These are phyloP conservation scores for Tetradesmus obliquus DNA, from an alignment of 139 green algal genomes.

Conservation along the genomic window DNA sequence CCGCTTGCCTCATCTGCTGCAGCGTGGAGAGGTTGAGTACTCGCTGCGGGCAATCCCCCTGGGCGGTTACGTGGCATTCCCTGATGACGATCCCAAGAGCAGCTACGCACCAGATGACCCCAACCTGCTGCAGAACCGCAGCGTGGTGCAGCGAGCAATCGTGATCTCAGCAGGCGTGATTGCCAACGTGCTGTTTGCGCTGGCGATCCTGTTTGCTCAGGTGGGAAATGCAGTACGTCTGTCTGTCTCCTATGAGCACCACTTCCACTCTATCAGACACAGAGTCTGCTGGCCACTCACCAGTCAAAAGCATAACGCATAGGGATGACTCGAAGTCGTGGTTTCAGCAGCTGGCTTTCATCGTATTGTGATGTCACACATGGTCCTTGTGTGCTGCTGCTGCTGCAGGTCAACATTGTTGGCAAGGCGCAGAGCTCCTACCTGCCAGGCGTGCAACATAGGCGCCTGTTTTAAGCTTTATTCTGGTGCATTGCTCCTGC, in stretches of 20 bases:
- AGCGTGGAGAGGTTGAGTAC: constrained; percentile 92
- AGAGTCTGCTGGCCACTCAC: no score
- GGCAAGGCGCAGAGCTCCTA: constrained; percentile 74
- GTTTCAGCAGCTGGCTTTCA: no score
- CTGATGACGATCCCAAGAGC: constrained; percentile 92
- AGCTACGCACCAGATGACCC: constrained; percentile 52
- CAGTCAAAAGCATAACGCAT: no score
- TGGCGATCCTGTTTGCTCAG: constrained; percentile 87
- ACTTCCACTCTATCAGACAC: no score
- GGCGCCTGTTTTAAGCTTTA: neutral
- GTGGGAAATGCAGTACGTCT: constrained; percentile 41
- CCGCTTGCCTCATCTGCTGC: neutral
- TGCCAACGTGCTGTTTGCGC: constrained; percentile 95
- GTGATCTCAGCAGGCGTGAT: constrained; percentile 96
- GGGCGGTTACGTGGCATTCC: constrained; percentile 98
- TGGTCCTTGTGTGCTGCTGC: neutral
- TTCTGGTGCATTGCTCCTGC: neutral
- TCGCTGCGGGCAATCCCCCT: constrained; percentile 91
- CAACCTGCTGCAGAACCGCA: constrained; percentile 95
- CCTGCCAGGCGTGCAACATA: constrained; percentile 72
- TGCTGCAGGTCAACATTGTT: constrained; percentile 72
- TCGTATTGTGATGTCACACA: no score
- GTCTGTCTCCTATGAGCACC: neutral
- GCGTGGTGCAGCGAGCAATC: constrained; percentile 76
- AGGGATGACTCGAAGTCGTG: no score